phyloP scores from a whole-genome alignment of 2,329 filamentous ascomycete genomes.

The Gnomoniopsis smithogilvyi region DNA sequence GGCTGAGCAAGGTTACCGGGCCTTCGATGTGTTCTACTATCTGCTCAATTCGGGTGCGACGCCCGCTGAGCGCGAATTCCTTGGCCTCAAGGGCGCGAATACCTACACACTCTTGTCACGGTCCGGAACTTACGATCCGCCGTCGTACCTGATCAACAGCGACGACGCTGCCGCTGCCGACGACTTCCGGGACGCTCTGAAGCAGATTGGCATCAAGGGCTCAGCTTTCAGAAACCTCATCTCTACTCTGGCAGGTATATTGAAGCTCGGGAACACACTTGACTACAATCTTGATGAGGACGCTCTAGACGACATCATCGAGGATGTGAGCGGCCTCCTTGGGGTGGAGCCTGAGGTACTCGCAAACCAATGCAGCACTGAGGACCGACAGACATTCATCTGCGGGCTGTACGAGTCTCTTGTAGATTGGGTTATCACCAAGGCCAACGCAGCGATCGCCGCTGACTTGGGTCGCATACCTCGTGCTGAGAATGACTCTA shows the following conservation, averaged over 20 bases:
- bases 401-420: conserved; percentile 88
- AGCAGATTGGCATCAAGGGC: conserved; percentile 92
- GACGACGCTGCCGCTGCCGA: conserved; percentile 92
- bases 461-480: conserved; percentile 60
- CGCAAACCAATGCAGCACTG: conserved; percentile 72
- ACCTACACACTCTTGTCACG: conserved; percentile 75
- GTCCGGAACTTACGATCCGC: conserved; percentile 82
- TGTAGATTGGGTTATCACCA: conserved; percentile 89
- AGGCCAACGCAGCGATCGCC: conserved; percentile 82
- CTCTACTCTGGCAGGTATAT: conserved; percentile 76
- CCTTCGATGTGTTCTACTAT: conserved; percentile 98
- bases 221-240: conserved; percentile 77
- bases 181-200: conserved; percentile 83
- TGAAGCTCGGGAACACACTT: conserved; percentile 89
- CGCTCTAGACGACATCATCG: conserved; percentile 77
- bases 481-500: conserved; percentile 56
- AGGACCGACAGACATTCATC: conserved; percentile 80
- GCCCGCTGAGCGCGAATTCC: conserved; percentile 81
- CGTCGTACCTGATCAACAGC: conserved; percentile 84
- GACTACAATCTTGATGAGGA: conserved; percentile 84
- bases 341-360: conserved; percentile 85
- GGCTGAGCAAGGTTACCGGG: conserved; percentile 75
- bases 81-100: conserved; percentile 74
- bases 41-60: conserved; percentile 89
- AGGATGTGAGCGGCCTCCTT: conserved; percentile 83